phyloP scores from a whole-genome alignment of 805 yeast species.

The Teunomyces gatunensis region DNA sequence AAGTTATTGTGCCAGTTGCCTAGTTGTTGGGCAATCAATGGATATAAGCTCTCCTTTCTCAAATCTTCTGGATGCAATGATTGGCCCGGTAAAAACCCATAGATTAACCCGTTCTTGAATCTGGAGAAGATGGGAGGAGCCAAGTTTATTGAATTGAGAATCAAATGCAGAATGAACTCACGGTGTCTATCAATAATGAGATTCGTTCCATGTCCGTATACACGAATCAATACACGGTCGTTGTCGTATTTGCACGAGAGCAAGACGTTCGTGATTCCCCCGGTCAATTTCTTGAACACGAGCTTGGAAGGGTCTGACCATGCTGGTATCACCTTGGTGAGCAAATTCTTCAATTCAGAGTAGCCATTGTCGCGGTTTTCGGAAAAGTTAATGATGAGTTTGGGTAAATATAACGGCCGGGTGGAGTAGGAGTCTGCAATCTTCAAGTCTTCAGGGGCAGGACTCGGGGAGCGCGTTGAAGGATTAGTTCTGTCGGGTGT shows the following conservation, averaged over 20 bases:
- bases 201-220: constrained; percentile 73
- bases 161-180: constrained; percentile 68
- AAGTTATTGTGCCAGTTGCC: constrained; percentile 69
- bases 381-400: constrained; percentile 38
- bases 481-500: background rate
- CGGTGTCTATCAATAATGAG: constrained; percentile 71
- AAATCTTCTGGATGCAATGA: constrained; percentile 58
- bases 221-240: constrained; percentile 56
- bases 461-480: constrained; percentile 5
- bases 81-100: constrained; percentile 66
- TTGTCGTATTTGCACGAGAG: constrained; percentile 41
- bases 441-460: constrained; percentile 3
- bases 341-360: constrained; percentile 36
- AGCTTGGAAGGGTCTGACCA: constrained; percentile 31
- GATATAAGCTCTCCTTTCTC: constrained; percentile 44
- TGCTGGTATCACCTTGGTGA: constrained; percentile 46
- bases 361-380: constrained; percentile 32
- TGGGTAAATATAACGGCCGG: constrained; percentile 51
- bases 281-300: constrained; percentile 46
- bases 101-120: constrained; percentile 69
- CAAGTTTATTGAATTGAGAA: constrained; percentile 54
- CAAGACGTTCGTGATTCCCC: constrained; percentile 65
- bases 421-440: constrained; percentile 32
- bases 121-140: constrained; percentile 71
- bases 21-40: constrained; percentile 59